Evolutionary conservation across 371 early-diverging fungal genomes (phyloP).

Genomic region (Fennellomyces sp.): DNA sequence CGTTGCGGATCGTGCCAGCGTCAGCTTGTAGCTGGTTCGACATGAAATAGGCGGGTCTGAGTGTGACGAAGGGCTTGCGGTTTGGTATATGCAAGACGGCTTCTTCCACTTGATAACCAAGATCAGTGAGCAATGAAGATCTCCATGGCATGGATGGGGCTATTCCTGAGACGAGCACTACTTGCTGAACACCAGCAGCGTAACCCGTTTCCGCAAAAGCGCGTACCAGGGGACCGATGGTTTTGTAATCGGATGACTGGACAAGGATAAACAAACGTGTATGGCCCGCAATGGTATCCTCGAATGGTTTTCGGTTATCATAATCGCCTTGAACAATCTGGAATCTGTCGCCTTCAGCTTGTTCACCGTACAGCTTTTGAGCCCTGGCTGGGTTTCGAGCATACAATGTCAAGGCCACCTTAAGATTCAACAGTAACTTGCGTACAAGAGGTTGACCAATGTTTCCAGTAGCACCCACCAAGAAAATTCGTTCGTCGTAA

Average conservation of each 20-base stretch:
- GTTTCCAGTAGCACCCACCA: conserved; percentile 37
- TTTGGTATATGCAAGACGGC: conserved; percentile 18
- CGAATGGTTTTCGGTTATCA: conserved; percentile 13
- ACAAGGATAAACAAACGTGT: conserved; percentile 31
- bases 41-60: conserved; percentile 19
- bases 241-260: not conserved
- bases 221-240: not conserved
- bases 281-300: conserved; percentile 24
- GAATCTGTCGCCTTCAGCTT: not conserved
- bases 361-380: not conserved
- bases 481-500: conserved; percentile 21
- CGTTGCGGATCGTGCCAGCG: not conserved
- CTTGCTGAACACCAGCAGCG: conserved; percentile 33
- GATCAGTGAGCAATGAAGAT: conserved; percentile 9
- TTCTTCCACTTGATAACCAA: conserved; percentile 24
- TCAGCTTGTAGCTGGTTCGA: conserved; percentile 8
- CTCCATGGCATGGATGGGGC: conserved; percentile 28
- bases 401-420: not conserved
- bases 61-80: conserved; percentile 12
- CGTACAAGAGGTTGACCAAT: conserved; percentile 20
- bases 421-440: conserved; percentile 6
- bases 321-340: conserved; percentile 32
- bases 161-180: conserved; percentile 28
- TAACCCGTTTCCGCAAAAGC: conserved; percentile 22
- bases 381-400: not conserved